These are phyloP conservation scores for Leucocoprinus leucothites DNA, from an alignment of 768 basidiomycete genomes.

Conservation along the genomic window DNA sequence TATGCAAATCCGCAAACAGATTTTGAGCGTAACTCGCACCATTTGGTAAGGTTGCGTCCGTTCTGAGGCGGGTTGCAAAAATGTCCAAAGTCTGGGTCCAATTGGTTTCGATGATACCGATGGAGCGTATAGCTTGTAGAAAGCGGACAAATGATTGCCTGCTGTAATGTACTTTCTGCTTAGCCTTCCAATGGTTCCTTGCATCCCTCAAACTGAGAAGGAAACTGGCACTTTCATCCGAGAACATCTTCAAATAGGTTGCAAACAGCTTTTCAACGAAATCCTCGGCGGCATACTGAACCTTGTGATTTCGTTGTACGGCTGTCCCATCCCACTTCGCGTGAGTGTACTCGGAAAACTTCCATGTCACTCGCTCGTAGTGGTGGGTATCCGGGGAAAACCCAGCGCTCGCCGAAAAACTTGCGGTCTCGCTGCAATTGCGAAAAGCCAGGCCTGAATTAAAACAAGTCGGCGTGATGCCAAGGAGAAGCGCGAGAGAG, in stretches of 20 bases:
- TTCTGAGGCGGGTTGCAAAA: constrained; percentile 27
- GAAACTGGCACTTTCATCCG: constrained; percentile 28
- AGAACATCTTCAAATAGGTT: constrained; percentile 43
- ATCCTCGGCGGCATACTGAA: constrained; percentile 14
- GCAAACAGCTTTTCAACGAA: constrained; percentile 37
- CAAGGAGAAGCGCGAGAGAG: constrained; percentile 12
- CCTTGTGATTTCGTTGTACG: not conserved
- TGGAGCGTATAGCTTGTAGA: constrained; percentile 34
- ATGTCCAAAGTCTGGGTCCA: constrained; percentile 42
- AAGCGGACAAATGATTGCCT: constrained; percentile 47
- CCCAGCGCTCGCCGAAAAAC: not conserved
- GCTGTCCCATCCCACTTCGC: not conserved
- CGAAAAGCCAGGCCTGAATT: constrained; percentile 2
- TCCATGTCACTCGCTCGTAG: constrained; percentile 2
- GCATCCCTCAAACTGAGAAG: constrained; percentile 1
- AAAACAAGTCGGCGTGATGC: not conserved
- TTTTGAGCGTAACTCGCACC: constrained; percentile 40
- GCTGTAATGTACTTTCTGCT: constrained; percentile 36
- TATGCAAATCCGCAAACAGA: constrained; percentile 41
- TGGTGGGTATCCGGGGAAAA: not conserved
- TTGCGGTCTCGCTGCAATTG: not conserved
- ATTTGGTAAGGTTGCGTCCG: constrained; percentile 17
- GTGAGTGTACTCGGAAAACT: not conserved
- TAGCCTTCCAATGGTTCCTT: constrained; percentile 1
- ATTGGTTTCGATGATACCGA: constrained; percentile 26